A percentile compares a stretch with the other conserved stretches of the same genome.
These are phyloP conservation scores for Senecio squalidus DNA, from an alignment of 140 eudicot species.

Conservation along the genomic window DNA sequence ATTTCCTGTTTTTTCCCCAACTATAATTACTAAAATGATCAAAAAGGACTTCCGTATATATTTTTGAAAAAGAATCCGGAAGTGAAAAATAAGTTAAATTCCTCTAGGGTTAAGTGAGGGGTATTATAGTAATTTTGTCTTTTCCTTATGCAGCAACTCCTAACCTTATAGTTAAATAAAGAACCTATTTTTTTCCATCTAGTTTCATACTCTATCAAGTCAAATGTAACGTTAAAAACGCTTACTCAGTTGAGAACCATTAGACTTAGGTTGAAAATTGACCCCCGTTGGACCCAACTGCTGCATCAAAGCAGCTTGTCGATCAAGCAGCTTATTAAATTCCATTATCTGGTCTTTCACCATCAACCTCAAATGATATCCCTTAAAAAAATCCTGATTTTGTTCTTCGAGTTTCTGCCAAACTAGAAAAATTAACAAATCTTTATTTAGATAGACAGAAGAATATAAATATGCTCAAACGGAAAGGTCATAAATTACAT, in stretches of 20 bases:
- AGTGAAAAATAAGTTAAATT: neutral
- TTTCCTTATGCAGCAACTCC: too few relatives aligned
- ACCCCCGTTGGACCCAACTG: conserved; percentile 45
- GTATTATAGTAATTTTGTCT: neutral
- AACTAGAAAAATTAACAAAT: conserved; percentile 32
- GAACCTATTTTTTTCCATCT: neutral
- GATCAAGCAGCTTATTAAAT: conserved; percentile 68
- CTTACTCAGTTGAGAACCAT: conserved; percentile 75
- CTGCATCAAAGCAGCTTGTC: conserved; percentile 70
- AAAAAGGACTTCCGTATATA: too few relatives aligned
- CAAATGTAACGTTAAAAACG: neutral
- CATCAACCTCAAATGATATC: conserved; percentile 62
- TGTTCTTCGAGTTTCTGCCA: conserved; percentile 88
- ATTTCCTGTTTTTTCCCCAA: too few relatives aligned
- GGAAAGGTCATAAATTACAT: conserved; percentile 3
- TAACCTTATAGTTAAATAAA: neutral
- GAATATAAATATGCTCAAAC: neutral
- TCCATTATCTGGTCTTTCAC: conserved; percentile 79
- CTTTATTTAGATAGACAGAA: neutral
- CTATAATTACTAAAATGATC: too few relatives aligned
- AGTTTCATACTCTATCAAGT: neutral
- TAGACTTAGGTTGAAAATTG: conserved; percentile 45
- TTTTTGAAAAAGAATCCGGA: too few relatives aligned
- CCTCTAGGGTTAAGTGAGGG: neutral
- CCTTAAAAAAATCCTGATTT: conserved; percentile 77